Evolutionary conservation across 164 flowering plant genomes (phyloP).

Genomic region (Nymphaea thermarum): DNA sequence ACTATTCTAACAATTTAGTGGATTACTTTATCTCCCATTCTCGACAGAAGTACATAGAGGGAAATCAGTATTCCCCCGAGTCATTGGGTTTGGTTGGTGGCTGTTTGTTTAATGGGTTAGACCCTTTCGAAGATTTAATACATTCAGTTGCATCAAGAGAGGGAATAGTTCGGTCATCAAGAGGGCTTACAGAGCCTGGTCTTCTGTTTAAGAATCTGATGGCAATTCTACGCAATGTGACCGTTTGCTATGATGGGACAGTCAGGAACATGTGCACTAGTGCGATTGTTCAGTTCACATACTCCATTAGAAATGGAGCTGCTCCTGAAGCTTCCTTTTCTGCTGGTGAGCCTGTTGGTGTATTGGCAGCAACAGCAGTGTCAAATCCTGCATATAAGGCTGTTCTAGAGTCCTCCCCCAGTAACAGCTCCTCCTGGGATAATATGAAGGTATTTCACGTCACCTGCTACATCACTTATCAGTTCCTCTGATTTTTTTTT

Average conservation of each 20-base stretch:
- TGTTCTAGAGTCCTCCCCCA: conserved; percentile 82
- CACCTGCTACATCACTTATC: not conserved
- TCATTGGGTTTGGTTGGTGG: conserved; percentile 54
- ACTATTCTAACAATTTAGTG: conserved; percentile 50
- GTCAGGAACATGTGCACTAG: conserved; percentile 73
- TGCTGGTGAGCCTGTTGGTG: conserved; percentile 93
- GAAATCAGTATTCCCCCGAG: conserved; percentile 38
- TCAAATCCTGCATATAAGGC: conserved; percentile 96
- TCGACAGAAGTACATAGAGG: conserved; percentile 24
- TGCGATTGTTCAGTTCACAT: conserved; percentile 61
- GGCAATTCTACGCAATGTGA: conserved; percentile 89
- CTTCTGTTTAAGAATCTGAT: conserved; percentile 76
- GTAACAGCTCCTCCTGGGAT: conserved; percentile 83
- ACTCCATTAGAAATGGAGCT: conserved; percentile 18
- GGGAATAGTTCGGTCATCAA: conserved; percentile 73
- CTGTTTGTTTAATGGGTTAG: conserved; percentile 63
- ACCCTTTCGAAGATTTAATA: conserved; percentile 67
- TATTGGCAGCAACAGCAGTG: conserved; percentile 88
- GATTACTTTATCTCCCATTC: conserved; percentile 43
- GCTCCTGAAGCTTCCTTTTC: conserved; percentile 25
- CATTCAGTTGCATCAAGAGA: conserved; percentile 85
- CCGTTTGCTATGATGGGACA: conserved; percentile 82
- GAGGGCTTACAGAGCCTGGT: conserved; percentile 90
- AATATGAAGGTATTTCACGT: conserved; percentile 67
- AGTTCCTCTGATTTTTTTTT: not conserved